Base-by-base conservation (phyloP, 805 yeast genomes). In the Ogataea minuta region DNA sequence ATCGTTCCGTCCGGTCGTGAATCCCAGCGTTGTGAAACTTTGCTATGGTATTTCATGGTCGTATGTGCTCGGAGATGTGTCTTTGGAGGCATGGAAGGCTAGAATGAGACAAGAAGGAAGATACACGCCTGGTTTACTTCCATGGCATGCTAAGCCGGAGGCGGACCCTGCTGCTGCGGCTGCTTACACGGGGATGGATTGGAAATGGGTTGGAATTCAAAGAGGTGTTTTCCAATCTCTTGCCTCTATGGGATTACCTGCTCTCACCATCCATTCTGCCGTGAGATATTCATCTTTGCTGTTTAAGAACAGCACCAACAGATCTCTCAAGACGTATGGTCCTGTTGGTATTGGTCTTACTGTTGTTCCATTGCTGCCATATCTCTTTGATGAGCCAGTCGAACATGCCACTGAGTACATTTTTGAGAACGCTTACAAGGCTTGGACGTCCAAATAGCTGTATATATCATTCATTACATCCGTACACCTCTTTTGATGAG, bases 171-270 rank as follows among this genome's bases (percentile, higher is more conserved):
- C 52, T 20, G 72, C 71, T 2, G 68, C 70, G 4, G 62, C 66
- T 14, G 25, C 51, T 9, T 58, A 58, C 43, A 43, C 45, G 15
- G 78, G 74, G 31, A 66, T 77, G 45, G 89, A 83, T 56, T 86
- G 90, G 88, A 72, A 72, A 49, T 47, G 81, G 38, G 76, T 74
- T 6, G 80, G 74, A 6, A 52, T 81, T 27, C 80, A 85, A 58
- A 73, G 95, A 58, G 89, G 85, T n/a, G 52, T 84, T 17, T 85
- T 85, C 67, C 95, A 85, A 61, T 71, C 83, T 47, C 70, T 86
- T 46, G 95, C 95, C 2, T 79, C 87, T 31, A 86, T 85, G 93
- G 91, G 86, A 11, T 68, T 85, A 28, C 95, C 95, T 8, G 95
- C 95, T 3, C 79, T 84, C 60, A 85, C 95, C 4, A 85, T 85